Conservation (phyloP, 2,329 filamentous ascomycete species). For the Scedosporium boydii region DNA sequence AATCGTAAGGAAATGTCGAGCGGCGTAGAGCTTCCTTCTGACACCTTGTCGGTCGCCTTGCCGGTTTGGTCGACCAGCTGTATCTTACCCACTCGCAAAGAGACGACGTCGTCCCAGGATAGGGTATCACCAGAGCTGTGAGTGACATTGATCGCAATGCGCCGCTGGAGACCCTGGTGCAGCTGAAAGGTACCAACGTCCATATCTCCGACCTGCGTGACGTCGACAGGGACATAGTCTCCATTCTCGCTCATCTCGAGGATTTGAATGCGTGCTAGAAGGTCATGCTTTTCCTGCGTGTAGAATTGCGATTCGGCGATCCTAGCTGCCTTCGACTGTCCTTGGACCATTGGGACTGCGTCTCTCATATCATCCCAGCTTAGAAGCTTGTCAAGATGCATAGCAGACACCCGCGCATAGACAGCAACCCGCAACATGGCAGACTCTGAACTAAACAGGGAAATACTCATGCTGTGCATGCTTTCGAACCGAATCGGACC, state of each 20-base stretch:
- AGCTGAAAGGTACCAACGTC: conserved; percentile 91
- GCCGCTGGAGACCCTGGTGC: conserved; percentile 85
- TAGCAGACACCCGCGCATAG: conserved; percentile 80
- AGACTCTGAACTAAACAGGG: conserved; percentile 56
- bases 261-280: conserved; percentile 80
- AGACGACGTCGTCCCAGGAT: conserved; percentile 76
- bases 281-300: conserved; percentile 85
- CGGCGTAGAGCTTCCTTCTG: conserved; percentile 44
- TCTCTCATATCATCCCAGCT: conserved; percentile 99
- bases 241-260: conserved; percentile 87
- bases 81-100: conserved; percentile 70
- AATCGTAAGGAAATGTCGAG: conserved; percentile 66
- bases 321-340: conserved; percentile 49
- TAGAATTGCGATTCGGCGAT: conserved; percentile 90
- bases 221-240: conserved; percentile 85
- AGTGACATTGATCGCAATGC: conserved; percentile 78
- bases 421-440: conserved; percentile 78
- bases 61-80: conserved; percentile 77
- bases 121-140: conserved; percentile 83
- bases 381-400: conserved; percentile 93
- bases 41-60: conserved; percentile 69
- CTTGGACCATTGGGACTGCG: conserved; percentile 49
- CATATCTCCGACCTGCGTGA: conserved; percentile 73
- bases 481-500: conserved; percentile 89
- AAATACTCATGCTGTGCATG: conserved; percentile 95